Evolutionary conservation across 306 rosid genomes (phyloP), one percentile per base, ranked within the genome.

Genomic region (Geum urbanum): DNA sequence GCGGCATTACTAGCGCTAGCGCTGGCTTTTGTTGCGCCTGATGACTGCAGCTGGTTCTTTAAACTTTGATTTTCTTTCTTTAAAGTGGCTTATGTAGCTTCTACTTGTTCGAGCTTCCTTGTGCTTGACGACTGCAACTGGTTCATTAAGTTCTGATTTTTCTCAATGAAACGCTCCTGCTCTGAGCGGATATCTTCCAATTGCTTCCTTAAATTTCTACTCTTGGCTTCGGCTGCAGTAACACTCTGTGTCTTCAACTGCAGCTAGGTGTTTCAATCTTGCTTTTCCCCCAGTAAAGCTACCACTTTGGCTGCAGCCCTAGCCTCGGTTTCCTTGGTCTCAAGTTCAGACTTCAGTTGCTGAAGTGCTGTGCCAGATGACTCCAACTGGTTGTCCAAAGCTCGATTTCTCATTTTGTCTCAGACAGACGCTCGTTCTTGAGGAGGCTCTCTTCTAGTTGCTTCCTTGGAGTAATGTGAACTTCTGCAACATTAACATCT

Each of bases 361-460:
- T 35, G 19, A 15, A 13, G 64, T 59, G 11, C 37, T 1, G 2
- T 32, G 20, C 45, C 20, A 6, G 22, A 59, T 14, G 64, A 59
- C 22, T 32, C 20, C 64, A 59, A 15, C 45, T 59, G 45, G 64
- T 59, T 35, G 45, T 35, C 37, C 45, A 59, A 15, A 59, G 15
- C 45, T 59, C 15, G 89, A 70, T 92, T 87, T 74, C n/a, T n/a
- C n/a, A n/a, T n/a, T n/a, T n/a, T n/a, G n/a, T 92, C 81, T 83
- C 85, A 6, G 86, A 86, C 64, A 89, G 80, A 70, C 92, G 89
- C 45, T 88, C 98, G 61, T 89, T 86, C 80, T 89, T 92, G 2
- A 83, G 87, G 59, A 87, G 89, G 67, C 84, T 84, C n/a, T 96
- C 96, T 76, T 92, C 96, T 13, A 95, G 75, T 77, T 92, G 98